Percentiles rank a stretch among this genome's conserved stretches.
These are phyloP conservation scores for Jamesozyma spencerorum DNA, from an alignment of 805 yeast species.

Conservation along the genomic window DNA sequence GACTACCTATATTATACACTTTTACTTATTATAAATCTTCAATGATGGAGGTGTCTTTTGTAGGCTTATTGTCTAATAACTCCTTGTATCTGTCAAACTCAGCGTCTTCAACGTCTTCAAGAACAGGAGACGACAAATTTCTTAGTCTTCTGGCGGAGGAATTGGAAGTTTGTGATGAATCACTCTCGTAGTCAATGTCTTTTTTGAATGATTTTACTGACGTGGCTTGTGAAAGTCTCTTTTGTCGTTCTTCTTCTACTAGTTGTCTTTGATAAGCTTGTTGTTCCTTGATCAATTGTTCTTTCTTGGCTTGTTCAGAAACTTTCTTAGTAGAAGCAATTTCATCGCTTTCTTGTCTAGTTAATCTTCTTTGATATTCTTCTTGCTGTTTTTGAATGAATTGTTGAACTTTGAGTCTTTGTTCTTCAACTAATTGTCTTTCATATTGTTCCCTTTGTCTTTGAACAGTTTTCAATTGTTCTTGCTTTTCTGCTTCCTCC, in stretches of 20 bases:
- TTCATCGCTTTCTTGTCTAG: background rate
- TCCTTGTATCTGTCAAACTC: constrained; percentile 22
- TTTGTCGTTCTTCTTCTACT: constrained; percentile 10
- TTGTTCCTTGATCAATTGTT: constrained; percentile 5
- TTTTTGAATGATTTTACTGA: background rate
- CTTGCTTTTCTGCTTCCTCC: background rate
- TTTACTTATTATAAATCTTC: constrained; percentile 21
- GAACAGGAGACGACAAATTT: constrained; percentile 13
- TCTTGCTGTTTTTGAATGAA: constrained; percentile 1
- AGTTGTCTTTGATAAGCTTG: constrained; percentile 8
- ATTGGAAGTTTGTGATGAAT: background rate
- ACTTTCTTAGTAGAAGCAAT: background rate
- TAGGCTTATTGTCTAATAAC: constrained; percentile 19
- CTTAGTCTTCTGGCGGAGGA: constrained; percentile 1
- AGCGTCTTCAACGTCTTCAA: constrained; percentile 31
- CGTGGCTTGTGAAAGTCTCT: background rate
- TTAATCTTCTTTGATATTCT: constrained; percentile 1
- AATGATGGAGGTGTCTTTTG: constrained; percentile 19
- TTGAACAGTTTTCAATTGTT: constrained; percentile 2
- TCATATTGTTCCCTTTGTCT: constrained; percentile 1
- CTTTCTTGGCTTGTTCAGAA: constrained; percentile 2
- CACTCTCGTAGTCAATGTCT: background rate
- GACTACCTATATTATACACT: no score
- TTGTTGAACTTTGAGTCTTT: background rate
- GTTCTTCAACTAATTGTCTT: constrained; percentile 1